Percentiles rank a stretch among this genome's conserved stretches.
These are phyloP conservation scores for Cucurbita maxima DNA, from an alignment of 306 rosid genomes.

Conservation along the genomic window DNA sequence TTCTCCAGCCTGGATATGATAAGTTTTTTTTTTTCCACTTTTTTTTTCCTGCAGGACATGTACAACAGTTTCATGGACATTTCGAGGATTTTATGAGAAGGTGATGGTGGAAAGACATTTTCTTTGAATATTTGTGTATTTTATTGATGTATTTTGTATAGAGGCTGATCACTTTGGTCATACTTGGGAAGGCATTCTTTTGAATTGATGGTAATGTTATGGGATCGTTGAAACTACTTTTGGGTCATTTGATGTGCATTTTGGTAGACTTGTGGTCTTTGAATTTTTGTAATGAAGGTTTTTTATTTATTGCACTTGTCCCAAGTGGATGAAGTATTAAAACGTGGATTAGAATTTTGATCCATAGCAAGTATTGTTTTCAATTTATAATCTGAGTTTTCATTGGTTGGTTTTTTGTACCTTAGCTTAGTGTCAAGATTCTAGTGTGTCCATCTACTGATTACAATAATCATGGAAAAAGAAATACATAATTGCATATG, in stretches of 20 bases:
- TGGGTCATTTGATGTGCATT: neutral
- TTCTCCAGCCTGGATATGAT: neutral
- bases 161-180: neutral
- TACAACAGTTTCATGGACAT: conserved; percentile 96
- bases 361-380: neutral
- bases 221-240: neutral
- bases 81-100: conserved; percentile 96
- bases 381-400: neutral
- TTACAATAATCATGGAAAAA: neutral
- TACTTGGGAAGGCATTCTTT: neutral
- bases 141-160: neutral
- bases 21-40: neutral
- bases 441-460: neutral
- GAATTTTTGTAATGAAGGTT: neutral
- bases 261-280: neutral
- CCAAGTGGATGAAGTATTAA: neutral
- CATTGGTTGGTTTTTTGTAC: neutral
- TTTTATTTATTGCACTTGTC: neutral
- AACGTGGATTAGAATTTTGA: neutral
- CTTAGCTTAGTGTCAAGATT: neutral
- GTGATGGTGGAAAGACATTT: conserved; percentile 19
- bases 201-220: neutral
- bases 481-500: neutral
- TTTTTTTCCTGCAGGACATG: conserved; percentile 63
- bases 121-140: neutral